These are phyloP conservation scores for Leavenworthia alabamica DNA, from an alignment of 345 rosid species.

Conservation along the genomic window DNA sequence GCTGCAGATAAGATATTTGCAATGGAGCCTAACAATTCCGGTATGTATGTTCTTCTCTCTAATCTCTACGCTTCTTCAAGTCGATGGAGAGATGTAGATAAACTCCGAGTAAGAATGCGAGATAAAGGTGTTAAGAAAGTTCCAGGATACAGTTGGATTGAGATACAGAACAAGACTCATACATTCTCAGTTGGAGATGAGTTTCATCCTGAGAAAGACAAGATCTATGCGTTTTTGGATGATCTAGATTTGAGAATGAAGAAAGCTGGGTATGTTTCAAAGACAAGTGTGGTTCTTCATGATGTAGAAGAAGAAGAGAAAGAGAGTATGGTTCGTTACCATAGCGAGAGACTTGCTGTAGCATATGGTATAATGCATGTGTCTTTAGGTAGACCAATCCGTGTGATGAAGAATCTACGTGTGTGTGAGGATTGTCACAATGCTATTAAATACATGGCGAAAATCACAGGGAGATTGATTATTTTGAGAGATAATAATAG, in stretches of 20 bases:
- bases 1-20: constrained; percentile 54
- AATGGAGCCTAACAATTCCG: constrained; percentile 65
- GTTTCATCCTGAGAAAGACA: constrained; percentile 49
- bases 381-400: constrained; percentile 54
- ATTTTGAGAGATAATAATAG: constrained; percentile 62
- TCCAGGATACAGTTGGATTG: constrained; percentile 65
- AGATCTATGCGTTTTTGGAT: constrained; percentile 49
- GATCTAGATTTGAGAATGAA: constrained; percentile 57
- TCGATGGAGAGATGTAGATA: constrained; percentile 59
- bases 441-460: constrained; percentile 55
- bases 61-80: constrained; percentile 61
- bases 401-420: constrained; percentile 62
- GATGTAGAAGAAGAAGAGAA: constrained; percentile 80
- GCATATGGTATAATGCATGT: constrained; percentile 49
- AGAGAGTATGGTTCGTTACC: constrained; percentile 59
- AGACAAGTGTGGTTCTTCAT: constrained; percentile 56
- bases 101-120: constrained; percentile 54
- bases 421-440: constrained; percentile 66
- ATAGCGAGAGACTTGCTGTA: constrained; percentile 67
- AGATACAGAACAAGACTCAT: constrained; percentile 55
- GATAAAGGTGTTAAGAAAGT: constrained; percentile 59
- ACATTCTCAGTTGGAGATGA: constrained; percentile 54
- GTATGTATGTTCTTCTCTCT: constrained; percentile 70
- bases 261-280: constrained; percentile 48
- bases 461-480: constrained; percentile 50